A percentile compares a stretch with the other conserved stretches of the same genome.
phyloP scores from a whole-genome alignment of 805 yeast genomes.

The Tetrapisispora pingtungensis region DNA sequence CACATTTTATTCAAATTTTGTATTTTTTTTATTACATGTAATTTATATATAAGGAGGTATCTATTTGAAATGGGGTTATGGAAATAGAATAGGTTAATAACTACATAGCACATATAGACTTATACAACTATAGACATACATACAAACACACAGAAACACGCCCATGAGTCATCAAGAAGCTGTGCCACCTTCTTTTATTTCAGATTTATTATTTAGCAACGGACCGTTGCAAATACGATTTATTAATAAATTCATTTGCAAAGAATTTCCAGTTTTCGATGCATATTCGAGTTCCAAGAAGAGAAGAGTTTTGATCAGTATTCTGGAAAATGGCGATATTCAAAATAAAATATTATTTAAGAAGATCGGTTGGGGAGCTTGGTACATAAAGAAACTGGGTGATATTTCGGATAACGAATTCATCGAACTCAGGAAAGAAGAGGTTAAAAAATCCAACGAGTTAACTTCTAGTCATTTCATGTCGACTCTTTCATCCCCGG shows the following conservation, averaged over 20 bases:
- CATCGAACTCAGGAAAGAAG: conserved; percentile 34
- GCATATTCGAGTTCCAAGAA: conserved; percentile 77
- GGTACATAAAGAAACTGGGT: conserved; percentile 50
- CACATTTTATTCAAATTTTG: no score
- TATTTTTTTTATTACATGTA: no score
- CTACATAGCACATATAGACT: no score
- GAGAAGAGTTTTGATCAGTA: conserved; percentile 78
- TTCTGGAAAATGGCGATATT: conserved; percentile 63
- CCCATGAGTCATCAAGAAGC: neutral
- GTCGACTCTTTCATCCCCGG: neutral
- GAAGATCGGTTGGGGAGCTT: conserved; percentile 96
- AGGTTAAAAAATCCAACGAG: conserved; percentile 6
- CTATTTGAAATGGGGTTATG: no score
- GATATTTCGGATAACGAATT: conserved; percentile 22
- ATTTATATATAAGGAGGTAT: no score
- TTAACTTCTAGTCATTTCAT: neutral
- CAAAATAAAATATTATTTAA: conserved; percentile 56
- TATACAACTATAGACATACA: no score
- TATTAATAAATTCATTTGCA: conserved; percentile 65
- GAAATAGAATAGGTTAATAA: no score
- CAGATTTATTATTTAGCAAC: conserved; percentile 52
- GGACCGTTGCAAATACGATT: conserved; percentile 90
- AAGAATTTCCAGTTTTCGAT: conserved; percentile 69
- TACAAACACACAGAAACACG: no score
- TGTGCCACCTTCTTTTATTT: conserved; percentile 72